Conservation (phyloP, 2,329 filamentous ascomycete genomes). For the Cercospora beticola region DNA sequence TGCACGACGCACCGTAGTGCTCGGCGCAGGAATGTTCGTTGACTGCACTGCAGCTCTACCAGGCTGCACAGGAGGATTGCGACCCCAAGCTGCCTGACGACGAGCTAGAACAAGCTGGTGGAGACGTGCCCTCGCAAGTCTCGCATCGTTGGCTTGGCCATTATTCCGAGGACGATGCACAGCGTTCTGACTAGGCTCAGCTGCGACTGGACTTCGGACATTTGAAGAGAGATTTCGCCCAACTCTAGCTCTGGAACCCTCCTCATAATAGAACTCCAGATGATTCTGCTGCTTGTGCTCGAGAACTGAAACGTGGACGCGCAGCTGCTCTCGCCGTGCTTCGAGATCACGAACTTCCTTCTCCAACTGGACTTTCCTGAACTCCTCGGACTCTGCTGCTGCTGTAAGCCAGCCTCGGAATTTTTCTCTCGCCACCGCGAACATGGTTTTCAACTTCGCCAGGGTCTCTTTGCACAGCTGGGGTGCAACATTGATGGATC, state of each 20-base stretch:
- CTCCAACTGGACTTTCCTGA: neutral
- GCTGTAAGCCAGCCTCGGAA: neutral
- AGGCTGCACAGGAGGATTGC: neutral
- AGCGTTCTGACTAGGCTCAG: neutral
- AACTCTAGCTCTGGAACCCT: neutral
- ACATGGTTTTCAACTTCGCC: neutral
- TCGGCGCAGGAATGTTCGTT: neutral
- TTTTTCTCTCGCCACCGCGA: neutral
- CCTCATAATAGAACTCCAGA: neutral
- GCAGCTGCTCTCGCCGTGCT: neutral
- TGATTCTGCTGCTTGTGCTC: neutral
- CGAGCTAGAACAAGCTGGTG: too few relatives aligned
- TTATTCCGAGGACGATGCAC: neutral
- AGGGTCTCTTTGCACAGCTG: neutral
- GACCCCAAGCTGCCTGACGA: neutral
- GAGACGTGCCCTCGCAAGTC: neutral
- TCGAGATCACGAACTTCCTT: neutral
- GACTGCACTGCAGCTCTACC: neutral
- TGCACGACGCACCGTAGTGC: neutral
- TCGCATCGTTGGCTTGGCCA: neutral
- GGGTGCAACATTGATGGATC: neutral
- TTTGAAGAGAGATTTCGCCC: neutral
- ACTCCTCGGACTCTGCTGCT: neutral
- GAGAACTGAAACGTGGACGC: neutral
- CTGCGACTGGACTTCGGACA: neutral